Base-by-base conservation (phyloP, 371 early-diverging fungal genomes). In the Vairimorpha ceranae region DNA sequence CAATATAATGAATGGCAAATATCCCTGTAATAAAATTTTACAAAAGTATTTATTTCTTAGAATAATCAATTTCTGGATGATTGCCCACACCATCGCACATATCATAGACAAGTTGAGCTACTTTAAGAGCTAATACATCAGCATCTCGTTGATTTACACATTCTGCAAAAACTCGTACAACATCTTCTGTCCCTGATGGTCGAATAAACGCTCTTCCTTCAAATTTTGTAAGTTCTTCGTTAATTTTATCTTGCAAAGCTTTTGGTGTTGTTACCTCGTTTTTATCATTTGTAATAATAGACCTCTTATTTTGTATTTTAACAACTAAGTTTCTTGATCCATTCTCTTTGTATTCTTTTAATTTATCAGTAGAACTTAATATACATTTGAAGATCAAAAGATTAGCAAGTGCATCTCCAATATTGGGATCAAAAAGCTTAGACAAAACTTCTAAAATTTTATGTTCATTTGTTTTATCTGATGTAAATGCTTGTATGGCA, bases 131-230 rank as follows among this genome's bases (percentile, higher is more conserved):
- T 7, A 78, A 43, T 4, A 67, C 43, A 69, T 77, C 77, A 56
- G 70, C 27, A 21, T 67, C 60, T 15, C 67, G 67, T 32, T 36
- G 45, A 14, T 54, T 59, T 29, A 67, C 32, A 29, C 74, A 73
- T 68, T 84, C 84, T 38, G 94, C 94, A 84, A 94, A 96, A 19
- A 99, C 91, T 64, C 99, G 88, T 32, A 97, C 94, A 29, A 94
- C 89, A 84, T 97, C 96, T 84, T 99, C 99, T 21, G 99, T 99
- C 29, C 98, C 99, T n/a, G 94, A 93, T 35, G 97, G 95, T 74
- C 93, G 87, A 56, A 81, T 63, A 66, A 80, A 81, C 0, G 67
- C 51, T 25, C 71, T 51, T 15, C 80, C 75, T 43, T 52, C 51
- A 43, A 33, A 68, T 29, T 10, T 73, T 94, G 86, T 85, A 7